Percentiles rank a stretch among this genome's conserved stretches.
These are phyloP conservation scores for Trametes sanguinea DNA, from an alignment of 768 basidiomycete genomes.

Conservation along the genomic window DNA sequence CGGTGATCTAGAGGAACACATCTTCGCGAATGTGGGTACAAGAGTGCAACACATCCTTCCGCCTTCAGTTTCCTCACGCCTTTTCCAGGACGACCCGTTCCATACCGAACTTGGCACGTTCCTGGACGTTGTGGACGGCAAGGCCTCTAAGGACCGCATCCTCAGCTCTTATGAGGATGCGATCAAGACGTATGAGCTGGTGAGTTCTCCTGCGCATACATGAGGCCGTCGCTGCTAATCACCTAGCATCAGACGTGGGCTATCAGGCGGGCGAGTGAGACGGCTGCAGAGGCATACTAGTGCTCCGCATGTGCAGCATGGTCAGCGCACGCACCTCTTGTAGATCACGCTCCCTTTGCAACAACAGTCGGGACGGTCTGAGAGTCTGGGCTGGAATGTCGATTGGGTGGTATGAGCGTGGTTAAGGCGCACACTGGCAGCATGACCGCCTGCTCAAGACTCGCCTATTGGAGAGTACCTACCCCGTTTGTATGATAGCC, in stretches of 20 bases:
- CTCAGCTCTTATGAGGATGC: slow-evolving; percentile 46
- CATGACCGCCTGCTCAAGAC: no score
- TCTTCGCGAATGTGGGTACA: slow-evolving; percentile 29
- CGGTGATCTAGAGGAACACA: slow-evolving; percentile 39
- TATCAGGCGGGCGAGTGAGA: slow-evolving; percentile 15
- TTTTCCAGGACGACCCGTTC: slow-evolving; percentile 23
- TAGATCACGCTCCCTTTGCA: no score
- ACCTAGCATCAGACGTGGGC: slow-evolving; percentile 5
- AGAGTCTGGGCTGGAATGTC: no score
- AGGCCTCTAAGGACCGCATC: slow-evolving; percentile 32
- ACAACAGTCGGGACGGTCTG: no score
- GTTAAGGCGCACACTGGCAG: no score
- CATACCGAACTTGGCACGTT: slow-evolving; percentile 21
- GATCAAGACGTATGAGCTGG: slow-evolving; percentile 42
- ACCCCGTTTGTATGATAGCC: no score
- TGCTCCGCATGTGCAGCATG: no score
- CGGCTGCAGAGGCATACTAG: not conserved
- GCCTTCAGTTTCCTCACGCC: not conserved
- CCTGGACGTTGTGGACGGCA: slow-evolving; percentile 41
- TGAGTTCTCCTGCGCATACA: not conserved
- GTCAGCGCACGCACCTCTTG: no score
- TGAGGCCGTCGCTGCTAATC: no score
- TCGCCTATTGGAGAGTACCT: no score
- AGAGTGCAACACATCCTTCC: not conserved
- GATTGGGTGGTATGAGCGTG: no score